These are phyloP conservation scores for Endoconidiophora laricicola DNA, from an alignment of 2,329 filamentous ascomycete genomes.

Conservation along the genomic window DNA sequence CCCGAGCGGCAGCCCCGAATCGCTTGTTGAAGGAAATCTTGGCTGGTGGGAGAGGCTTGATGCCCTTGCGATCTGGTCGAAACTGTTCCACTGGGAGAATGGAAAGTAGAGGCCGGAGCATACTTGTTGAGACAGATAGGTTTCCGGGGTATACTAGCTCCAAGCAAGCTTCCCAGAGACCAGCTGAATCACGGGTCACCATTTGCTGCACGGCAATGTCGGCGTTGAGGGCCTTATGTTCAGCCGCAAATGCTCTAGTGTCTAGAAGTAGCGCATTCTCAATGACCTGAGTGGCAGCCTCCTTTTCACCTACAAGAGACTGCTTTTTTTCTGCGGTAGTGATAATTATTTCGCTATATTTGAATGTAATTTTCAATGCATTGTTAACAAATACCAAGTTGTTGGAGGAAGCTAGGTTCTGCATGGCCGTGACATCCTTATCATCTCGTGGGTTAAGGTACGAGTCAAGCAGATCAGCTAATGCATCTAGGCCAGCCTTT, in stretches of 20 bases:
- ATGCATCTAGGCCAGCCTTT: conserved; percentile 44
- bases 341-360: conserved; percentile 43
- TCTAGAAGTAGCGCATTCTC: conserved; percentile 38
- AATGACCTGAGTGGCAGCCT: conserved; percentile 25
- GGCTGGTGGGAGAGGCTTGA: conserved; percentile 22
- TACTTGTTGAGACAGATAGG: conserved; percentile 55
- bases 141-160: conserved; percentile 50
- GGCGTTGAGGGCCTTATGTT: conserved; percentile 41
- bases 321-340: conserved; percentile 32
- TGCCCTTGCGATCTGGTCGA: conserved; percentile 32
- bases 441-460: conserved; percentile 29
- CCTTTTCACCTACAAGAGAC: conserved; percentile 9
- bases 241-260: conserved; percentile 26
- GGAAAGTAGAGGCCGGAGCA: conserved; percentile 52
- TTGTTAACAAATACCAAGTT: conserved; percentile 47
- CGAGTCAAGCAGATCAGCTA: conserved; percentile 39
- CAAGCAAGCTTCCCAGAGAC: conserved; percentile 64
- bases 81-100: conserved; percentile 66
- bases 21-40: conserved; percentile 64
- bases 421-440: conserved; percentile 11
- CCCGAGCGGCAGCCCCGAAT: conserved; percentile 36
- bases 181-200: conserved; percentile 51
- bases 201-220: conserved; percentile 47
- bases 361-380: conserved; percentile 47
- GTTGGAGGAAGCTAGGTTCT: conserved; percentile 29